Base-by-base conservation (phyloP, 2,329 filamentous ascomycete species). In the Pseudocercospora eumusae region DNA sequence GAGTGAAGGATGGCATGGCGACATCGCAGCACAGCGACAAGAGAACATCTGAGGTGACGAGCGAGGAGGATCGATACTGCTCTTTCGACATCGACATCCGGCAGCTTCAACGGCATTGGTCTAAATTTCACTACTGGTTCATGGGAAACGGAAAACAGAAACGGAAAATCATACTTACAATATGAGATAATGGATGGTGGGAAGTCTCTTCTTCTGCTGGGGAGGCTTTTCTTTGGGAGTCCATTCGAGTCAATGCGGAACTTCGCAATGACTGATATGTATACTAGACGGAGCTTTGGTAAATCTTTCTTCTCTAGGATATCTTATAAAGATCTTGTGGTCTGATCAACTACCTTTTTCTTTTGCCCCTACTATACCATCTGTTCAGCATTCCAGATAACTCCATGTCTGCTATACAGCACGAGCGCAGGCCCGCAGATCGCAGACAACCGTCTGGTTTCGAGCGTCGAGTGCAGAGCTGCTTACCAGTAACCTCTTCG, bases 161-260 rank as follows among this genome's bases (percentile, higher is more conserved):
- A 47, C 13, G 11, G n/a, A 47, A 47, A 47, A 47, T 47, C 44
- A 21, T 47, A 47, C 42, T 45, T 45, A 45, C 42, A 45, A 45
- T 3, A 33, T 33, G 31, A 33, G 31, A 33, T 33, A 33, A 33
- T 47, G 44, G 44, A 47, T 47, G 44, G 44, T 40, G 44, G 13
- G 13, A 47, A 25, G 44, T 47, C 44, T 45, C 20, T 47, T 47
- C 21, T 47, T 44, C 18, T 20, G 44, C 18, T 20, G 44, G n/a
- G 6, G 42, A 5, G 44, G 44, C 18, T 47, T 25, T 18, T 21
- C 21, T 47, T 47, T 40, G n/a, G 36, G 36, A 40, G 36, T 40
- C 36, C 36, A 40, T 40, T 18, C 36, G 36, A 40, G 36, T 40
- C 36, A 40, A 40, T 40, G 36, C 36, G 36, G 36, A 40, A 23